These are phyloP conservation scores for Microcyclospora pomicola DNA, from an alignment of 2,329 filamentous ascomycete species.

Conservation along the genomic window DNA sequence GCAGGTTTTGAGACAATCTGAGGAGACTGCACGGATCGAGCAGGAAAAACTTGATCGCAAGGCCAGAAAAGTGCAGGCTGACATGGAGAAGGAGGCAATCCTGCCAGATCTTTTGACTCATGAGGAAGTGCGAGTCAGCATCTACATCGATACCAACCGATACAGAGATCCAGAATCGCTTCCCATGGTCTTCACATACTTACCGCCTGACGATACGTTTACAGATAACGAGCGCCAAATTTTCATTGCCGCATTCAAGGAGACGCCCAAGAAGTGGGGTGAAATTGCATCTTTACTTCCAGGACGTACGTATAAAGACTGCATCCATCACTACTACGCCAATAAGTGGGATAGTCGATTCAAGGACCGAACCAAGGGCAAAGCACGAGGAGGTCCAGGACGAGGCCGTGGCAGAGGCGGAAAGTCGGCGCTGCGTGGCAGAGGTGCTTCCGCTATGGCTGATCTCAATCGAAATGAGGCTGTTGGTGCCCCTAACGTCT, in stretches of 20 bases:
- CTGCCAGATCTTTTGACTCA: slow-evolving; percentile 56
- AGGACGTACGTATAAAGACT: slow-evolving; percentile 59
- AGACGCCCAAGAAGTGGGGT: slow-evolving; percentile 71
- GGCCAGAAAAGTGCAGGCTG: slow-evolving; percentile 54
- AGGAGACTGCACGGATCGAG: slow-evolving; percentile 56
- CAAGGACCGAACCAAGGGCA: slow-evolving; percentile 51
- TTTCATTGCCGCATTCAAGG: slow-evolving; percentile 62
- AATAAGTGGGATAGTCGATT: slow-evolving; percentile 63
- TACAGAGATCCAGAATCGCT: slow-evolving; percentile 51
- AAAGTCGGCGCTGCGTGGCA: slow-evolving; percentile 30
- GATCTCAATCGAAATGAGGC: slow-evolving; percentile 41
- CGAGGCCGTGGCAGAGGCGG: slow-evolving; percentile 31
- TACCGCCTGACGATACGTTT: slow-evolving; percentile 63
- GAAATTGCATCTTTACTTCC: slow-evolving; percentile 56
- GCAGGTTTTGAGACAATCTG: slow-evolving; percentile 56
- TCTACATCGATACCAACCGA: slow-evolving; percentile 54
- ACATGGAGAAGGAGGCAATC: slow-evolving; percentile 62
- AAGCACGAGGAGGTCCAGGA: slow-evolving; percentile 20
- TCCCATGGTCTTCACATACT: slow-evolving; percentile 56
- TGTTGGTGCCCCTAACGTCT: slow-evolving; percentile 19
- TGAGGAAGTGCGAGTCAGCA: slow-evolving; percentile 43
- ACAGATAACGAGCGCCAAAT: slow-evolving; percentile 53
- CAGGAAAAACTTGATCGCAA: slow-evolving; percentile 40
- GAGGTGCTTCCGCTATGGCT: slow-evolving; percentile 46
- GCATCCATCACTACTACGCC: slow-evolving; percentile 76